Conservation (phyloP, 768 basidiomycete genomes). For the Russula vinacea region DNA sequence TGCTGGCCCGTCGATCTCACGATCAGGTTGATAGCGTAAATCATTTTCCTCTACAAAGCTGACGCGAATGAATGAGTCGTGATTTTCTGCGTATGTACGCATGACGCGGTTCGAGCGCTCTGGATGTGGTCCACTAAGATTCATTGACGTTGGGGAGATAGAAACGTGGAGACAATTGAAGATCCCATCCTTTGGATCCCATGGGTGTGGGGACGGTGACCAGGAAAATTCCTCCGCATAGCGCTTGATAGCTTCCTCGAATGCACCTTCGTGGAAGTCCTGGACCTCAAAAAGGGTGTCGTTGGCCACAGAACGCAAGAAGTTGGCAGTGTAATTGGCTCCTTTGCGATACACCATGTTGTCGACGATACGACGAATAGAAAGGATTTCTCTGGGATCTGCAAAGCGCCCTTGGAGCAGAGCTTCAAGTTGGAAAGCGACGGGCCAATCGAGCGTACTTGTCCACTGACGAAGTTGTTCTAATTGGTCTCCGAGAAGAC, state of each 20-base stretch:
- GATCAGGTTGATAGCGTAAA: slow-evolving; percentile 52
- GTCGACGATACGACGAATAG: slow-evolving; percentile 40
- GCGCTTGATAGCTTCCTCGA: slow-evolving; percentile 30
- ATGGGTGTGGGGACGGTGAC: neutral
- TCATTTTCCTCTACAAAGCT: slow-evolving; percentile 58
- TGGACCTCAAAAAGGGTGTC: slow-evolving; percentile 26
- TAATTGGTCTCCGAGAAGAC: slow-evolving; percentile 45
- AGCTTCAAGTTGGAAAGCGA: slow-evolving; percentile 61
- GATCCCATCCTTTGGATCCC: slow-evolving; percentile 29
- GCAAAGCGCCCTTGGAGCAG: slow-evolving; percentile 40
- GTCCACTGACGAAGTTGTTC: slow-evolving; percentile 38
- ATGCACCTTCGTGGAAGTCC: slow-evolving; percentile 2
- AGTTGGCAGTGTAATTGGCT: slow-evolving; percentile 38
- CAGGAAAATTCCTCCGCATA: slow-evolving; percentile 33
- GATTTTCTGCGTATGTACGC: slow-evolving; percentile 46
- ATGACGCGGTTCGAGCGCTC: slow-evolving; percentile 64
- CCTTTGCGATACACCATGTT: slow-evolving; percentile 37
- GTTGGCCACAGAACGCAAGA: slow-evolving; percentile 44
- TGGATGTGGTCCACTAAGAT: slow-evolving; percentile 51
- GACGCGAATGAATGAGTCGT: slow-evolving; percentile 60
- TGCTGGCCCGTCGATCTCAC: slow-evolving; percentile 49
- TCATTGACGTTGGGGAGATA: slow-evolving; percentile 55
- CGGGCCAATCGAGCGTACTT: slow-evolving; percentile 42
- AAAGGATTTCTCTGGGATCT: slow-evolving; percentile 52
- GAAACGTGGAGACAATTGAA: slow-evolving; percentile 48